phyloP scores from a whole-genome alignment of 73 alveolate genomes.

The Paramecium octaurelia region DNA sequence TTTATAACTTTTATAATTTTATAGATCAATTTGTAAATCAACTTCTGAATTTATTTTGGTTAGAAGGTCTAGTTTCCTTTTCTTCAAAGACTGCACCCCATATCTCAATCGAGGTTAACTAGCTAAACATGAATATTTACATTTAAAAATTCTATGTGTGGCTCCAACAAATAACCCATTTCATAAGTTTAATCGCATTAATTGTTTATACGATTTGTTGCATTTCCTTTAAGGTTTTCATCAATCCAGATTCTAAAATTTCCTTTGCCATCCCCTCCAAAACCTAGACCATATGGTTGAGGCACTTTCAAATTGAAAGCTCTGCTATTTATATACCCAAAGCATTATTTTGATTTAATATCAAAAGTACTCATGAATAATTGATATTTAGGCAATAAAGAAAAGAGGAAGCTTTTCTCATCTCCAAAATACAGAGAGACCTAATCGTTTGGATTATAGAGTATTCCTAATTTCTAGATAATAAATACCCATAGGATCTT shows the following conservation, averaged over 20 bases:
- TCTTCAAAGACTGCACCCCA: conserved; percentile 12
- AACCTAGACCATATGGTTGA: conserved; percentile 34
- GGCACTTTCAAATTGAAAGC: conserved; percentile 40
- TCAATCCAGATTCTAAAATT: conserved; percentile 41
- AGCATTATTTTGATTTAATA: not conserved
- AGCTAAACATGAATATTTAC: not conserved
- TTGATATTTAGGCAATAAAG: conserved; percentile 20
- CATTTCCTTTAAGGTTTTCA: conserved; percentile 6
- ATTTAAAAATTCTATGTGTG: conserved; percentile 22
- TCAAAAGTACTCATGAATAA: conserved; percentile 43
- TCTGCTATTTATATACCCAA: conserved; percentile 29
- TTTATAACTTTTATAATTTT: not conserved
- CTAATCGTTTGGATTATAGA: not conserved
- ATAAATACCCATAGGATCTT: conserved; percentile 40
- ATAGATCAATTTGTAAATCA: not conserved
- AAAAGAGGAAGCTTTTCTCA: conserved; percentile 39
- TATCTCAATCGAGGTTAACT: conserved; percentile 40
- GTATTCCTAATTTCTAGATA: not conserved
- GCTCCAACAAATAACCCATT: conserved; percentile 24
- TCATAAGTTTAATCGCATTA: conserved; percentile 33
- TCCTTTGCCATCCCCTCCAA: conserved; percentile 56
- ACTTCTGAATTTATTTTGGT: not conserved
- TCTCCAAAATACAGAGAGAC: conserved; percentile 45
- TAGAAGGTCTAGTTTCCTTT: not conserved
- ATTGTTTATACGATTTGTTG: conserved; percentile 14